Base-by-base conservation (phyloP, 164 flowering plant species). In the Sextonia rubra region DNA sequence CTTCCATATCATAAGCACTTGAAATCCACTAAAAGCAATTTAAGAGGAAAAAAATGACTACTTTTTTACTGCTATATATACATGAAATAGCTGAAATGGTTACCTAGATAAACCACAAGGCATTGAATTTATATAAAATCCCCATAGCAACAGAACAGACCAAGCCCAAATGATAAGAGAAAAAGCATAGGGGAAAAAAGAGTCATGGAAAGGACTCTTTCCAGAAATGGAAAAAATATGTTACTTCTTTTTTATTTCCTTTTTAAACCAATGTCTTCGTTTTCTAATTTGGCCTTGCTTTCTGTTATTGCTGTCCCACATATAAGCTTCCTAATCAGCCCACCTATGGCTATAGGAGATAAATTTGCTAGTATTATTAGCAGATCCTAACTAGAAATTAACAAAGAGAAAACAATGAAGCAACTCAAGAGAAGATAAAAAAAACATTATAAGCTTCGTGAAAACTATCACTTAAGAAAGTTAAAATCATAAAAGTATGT, bases 1-100 rank as follows among this genome's bases (percentile, higher is more conserved):
- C 93, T 81, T 93, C 98, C 93, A 86, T 86, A 58, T 93, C 93
- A 86, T 93, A 93, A 15, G 97, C 95, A 26, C 98, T 97, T 93
- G 74, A 30, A 73, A 65, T 52, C 15, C 61, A 63, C 47, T 2
- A 8, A 44, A 64, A 6, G 64, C 47, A 75, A 14, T 66, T 22
- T 26, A 47, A 20, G 49, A 15, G 15, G n/a, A n/a, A n/a, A n/a
- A n/a, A n/a, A n/a, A n/a, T n/a, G 26, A 29, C 2, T 47, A 69
- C 24, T 22, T 47, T 56, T 26, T 67, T 30, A 24, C 17, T 47
- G 58, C 26, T 0, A 12, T 30, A 75, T 12, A 62, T 14, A 30
- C 22, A 23, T 56, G 20, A n/a, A 30, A 2, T 30, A 66, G 26
- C 52, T 18, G 63, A 20, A 55, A 63, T 9, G 32, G 86, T 84